phyloP scores from a whole-genome alignment of 106 monocot genomes.

The Posidonia australis region DNA sequence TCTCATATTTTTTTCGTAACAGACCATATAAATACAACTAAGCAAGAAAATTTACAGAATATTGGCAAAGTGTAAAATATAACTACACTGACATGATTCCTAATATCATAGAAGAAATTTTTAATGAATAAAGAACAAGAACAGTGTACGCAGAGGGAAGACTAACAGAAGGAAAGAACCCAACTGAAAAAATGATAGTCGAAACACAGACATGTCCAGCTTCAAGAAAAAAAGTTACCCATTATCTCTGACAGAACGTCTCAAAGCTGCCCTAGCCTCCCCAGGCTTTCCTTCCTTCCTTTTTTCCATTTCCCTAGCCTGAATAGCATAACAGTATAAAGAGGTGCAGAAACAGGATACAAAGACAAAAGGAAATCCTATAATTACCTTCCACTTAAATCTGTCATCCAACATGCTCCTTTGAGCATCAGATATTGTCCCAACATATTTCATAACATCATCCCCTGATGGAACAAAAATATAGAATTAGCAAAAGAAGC shows the following conservation, averaged over 20 bases:
- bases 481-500: not conserved
- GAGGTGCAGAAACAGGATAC: not conserved
- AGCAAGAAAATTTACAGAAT: no score
- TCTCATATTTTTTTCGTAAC: no score
- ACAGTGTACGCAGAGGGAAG: no score
- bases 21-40: no score
- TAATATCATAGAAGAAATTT: no score
- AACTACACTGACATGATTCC: no score
- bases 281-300: slow-evolving; percentile 96
- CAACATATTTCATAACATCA: slow-evolving; percentile 95
- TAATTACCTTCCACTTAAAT: slow-evolving; percentile 96
- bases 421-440: slow-evolving; percentile 93
- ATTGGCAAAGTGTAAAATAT: no score
- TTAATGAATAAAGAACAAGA: no score
- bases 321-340: not conserved
- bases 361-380: not conserved
- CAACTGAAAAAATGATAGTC: not conserved
- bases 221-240: slow-evolving; percentile 36
- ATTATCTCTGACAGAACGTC: slow-evolving; percentile 92
- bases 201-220: not conserved
- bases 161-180: not conserved
- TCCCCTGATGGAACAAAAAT: slow-evolving; percentile 42
- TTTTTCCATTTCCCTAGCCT: slow-evolving; percentile 98
- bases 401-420: slow-evolving; percentile 96
- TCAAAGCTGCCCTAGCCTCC: slow-evolving; percentile 79